These are phyloP conservation scores for Aulographum hederae DNA, from an alignment of 2,329 filamentous ascomycete genomes.

Conservation along the genomic window DNA sequence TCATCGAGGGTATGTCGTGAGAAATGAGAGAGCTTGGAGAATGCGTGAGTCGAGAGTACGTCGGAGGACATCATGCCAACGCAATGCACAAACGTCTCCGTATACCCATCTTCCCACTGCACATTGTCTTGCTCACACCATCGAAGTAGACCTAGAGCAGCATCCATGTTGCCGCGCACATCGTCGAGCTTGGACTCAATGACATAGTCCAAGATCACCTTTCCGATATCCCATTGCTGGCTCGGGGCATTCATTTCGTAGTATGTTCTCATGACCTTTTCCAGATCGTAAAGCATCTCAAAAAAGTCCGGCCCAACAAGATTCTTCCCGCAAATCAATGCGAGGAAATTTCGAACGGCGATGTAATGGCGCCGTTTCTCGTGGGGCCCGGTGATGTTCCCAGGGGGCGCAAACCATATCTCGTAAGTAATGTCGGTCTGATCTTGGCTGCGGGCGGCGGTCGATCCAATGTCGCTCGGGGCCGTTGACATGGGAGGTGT, in stretches of 20 bases:
- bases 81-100: conserved; percentile 48
- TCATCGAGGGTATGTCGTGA: conserved; percentile 45
- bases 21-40: conserved; percentile 38
- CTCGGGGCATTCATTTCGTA: conserved; percentile 25
- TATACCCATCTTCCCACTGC: conserved; percentile 48
- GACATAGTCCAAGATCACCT: conserved; percentile 43
- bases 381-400: conserved; percentile 24
- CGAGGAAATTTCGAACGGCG: conserved; percentile 52
- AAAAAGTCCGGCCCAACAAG: conserved; percentile 45
- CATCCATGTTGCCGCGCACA: conserved; percentile 39
- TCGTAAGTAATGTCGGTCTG: conserved; percentile 20
- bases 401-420: conserved; percentile 43
- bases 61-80: conserved; percentile 35
- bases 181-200: conserved; percentile 43
- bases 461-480: conserved; percentile 5
- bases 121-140: conserved; percentile 47
- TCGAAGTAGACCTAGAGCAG: conserved; percentile 41
- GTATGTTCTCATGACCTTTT: conserved; percentile 38
- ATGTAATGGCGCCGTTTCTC: conserved; percentile 40
- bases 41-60: conserved; percentile 36
- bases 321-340: conserved; percentile 40
- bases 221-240: conserved; percentile 28
- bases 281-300: conserved; percentile 44
- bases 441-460: conserved; percentile 2
- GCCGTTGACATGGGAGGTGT: conserved; percentile 1